Evolutionary conservation across 306 rosid genomes (phyloP), one percentile per base, ranked within the genome.

Genomic region (Lathyrus tuberosus): DNA sequence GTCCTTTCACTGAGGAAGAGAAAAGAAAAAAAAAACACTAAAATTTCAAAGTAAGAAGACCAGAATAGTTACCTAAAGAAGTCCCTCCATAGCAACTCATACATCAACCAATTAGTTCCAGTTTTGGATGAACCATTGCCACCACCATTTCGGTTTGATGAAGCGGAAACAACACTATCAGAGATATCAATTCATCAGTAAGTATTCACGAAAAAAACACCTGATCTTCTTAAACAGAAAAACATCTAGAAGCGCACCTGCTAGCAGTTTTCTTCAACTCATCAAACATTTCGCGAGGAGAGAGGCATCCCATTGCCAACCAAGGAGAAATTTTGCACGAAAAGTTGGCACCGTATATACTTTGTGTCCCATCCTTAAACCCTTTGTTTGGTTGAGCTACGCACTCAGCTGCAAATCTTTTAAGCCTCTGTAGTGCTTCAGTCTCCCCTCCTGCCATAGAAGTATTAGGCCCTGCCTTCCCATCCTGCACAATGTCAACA

Each of bases 281-380:
- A 57, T 95, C 87, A 58, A 79, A 89, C 96, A 95, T 86, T 8
- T 83, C 60, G 41, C 99, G 92, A 44, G 99, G 97, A 38, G 99
- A 95, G 65, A 95, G 83, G 75, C 99, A 95, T 54, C 99, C 99
- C 97, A 83, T 84, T 53, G 97, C 82, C 75, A 95, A 73, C 99
- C 99, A 95, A 16, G 99, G 97, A 65, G 99, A 95, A 70, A 95
- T 87, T 81, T 95, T 95, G 95, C 97, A 86, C 1, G 97, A 95
- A 74, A 95, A 91, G 73, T 86, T 95, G 67, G 99, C 99, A 67
- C 97, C 97, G 65, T 84, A 87, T 65, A 95, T 84, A 81, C 91
- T 86, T 46, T 70, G 91, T 48, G 74, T 73, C 11, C 96, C 95
- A 58, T 82, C 81, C 63, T 80, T 89, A 64, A 67, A 46, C 20